Percentiles rank a stretch among this genome's conserved stretches.
Evolutionary conservation across 768 basidiomycete genomes (phyloP).

Genomic region (Pleurotus platypus): DNA sequence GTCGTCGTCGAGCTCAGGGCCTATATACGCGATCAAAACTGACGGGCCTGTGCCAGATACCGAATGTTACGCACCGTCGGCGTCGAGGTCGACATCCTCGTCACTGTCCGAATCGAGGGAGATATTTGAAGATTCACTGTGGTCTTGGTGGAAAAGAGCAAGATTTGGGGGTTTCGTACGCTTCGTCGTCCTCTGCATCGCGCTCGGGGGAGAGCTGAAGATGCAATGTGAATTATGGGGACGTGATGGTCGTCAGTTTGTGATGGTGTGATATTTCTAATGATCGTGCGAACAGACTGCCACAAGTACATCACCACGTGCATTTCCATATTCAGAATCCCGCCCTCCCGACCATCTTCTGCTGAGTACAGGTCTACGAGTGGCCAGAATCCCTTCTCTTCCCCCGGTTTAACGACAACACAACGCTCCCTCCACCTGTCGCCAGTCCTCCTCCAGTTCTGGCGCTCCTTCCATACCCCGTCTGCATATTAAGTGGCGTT

Average conservation of each 20-base stretch:
- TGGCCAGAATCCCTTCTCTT: not conserved
- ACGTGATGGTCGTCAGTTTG: no score
- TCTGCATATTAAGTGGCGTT: conserved; percentile 24
- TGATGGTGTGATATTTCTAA: no score
- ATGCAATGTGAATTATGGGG: no score
- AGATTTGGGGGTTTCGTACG: not conserved
- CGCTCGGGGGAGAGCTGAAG: no score
- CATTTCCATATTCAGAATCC: no score
- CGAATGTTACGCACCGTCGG: not conserved
- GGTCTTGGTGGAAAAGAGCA: not conserved
- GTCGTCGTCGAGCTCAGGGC: not conserved
- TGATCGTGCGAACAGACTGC: no score
- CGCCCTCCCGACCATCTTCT: no score
- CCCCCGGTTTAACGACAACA: conserved; percentile 6
- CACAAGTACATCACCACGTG: no score
- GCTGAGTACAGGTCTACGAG: not conserved
- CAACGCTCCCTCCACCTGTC: conserved; percentile 19
- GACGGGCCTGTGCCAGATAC: no score
- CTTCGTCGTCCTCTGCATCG: not conserved
- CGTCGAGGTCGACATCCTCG: not conserved
- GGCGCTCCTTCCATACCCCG: not conserved
- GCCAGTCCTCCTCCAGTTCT: conserved; percentile 28
- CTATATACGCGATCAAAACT: not conserved
- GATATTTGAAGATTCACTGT: not conserved
- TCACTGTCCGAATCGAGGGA: not conserved